Evolutionary conservation across 2,329 filamentous ascomycete species (phyloP).

Genomic region (Claviceps sp.): DNA sequence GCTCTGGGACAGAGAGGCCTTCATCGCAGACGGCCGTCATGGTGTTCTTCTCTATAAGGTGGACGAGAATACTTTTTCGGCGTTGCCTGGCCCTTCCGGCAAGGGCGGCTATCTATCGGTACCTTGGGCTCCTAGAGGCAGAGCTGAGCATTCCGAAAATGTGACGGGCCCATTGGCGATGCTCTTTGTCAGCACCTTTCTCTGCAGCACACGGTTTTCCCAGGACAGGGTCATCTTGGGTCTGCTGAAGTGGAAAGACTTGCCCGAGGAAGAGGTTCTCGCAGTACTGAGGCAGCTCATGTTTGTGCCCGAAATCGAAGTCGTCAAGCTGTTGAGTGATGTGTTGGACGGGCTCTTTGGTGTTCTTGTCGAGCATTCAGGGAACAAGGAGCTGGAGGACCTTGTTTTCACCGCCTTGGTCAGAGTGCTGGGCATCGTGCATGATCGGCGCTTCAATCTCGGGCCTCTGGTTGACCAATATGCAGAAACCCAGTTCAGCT

Average conservation of each 20-base stretch:
- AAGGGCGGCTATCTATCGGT: conserved; percentile 78
- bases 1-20: conserved; percentile 83
- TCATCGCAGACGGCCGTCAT: conserved; percentile 75
- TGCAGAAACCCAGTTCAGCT: conserved; percentile 78
- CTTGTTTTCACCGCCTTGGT: conserved; percentile 83
- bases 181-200: conserved; percentile 67
- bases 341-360: conserved; percentile 87
- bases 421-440: conserved; percentile 80
- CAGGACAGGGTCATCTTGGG: conserved; percentile 80
- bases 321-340: conserved; percentile 83
- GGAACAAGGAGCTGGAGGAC: conserved; percentile 85
- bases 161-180: conserved; percentile 68
- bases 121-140: conserved; percentile 61
- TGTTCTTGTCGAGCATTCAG: conserved; percentile 80
- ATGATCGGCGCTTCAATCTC: conserved; percentile 87
- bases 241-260: conserved; percentile 74
- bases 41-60: conserved; percentile 75
- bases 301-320: conserved; percentile 93
- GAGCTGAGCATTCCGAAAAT: conserved; percentile 56
- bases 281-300: conserved; percentile 68
- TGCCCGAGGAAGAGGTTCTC: conserved; percentile 56
- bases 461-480: conserved; percentile 86
- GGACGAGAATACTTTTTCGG: conserved; percentile 73
- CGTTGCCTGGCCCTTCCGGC: conserved; percentile 46
- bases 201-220: conserved; percentile 90